These are phyloP conservation scores for Boletus sensibilis DNA, from an alignment of 768 basidiomycete species.

Conservation along the genomic window DNA sequence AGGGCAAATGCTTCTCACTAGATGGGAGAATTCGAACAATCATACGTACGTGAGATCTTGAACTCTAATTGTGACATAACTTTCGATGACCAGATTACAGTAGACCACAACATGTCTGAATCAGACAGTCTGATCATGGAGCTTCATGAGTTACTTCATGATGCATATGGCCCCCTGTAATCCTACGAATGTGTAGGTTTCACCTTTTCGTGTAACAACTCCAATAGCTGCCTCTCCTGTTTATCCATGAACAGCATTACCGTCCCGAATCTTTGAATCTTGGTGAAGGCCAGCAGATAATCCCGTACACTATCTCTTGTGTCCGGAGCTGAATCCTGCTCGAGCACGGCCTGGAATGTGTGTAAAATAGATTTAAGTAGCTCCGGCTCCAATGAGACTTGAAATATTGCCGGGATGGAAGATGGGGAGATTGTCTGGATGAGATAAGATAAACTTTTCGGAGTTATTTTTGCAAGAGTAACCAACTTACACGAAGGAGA, in stretches of 20 bases:
- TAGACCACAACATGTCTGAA: background rate
- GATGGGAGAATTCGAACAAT: background rate
- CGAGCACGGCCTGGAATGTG: constrained; percentile 42
- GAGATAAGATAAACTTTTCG: background rate
- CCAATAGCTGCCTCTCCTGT: constrained; percentile 50
- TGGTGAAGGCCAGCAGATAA: constrained; percentile 54
- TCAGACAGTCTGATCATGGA: no score
- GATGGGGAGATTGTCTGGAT: constrained; percentile 54
- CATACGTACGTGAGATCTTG: no score
- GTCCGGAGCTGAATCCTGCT: constrained; percentile 11
- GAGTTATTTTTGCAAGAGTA: background rate
- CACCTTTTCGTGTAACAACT: constrained; percentile 43
- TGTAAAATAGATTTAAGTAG: constrained; percentile 58
- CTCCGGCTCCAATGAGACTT: constrained; percentile 66
- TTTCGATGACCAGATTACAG: background rate
- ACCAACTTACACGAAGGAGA: constrained; percentile 52
- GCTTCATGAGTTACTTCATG: background rate
- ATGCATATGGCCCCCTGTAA: no score
- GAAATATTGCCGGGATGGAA: constrained; percentile 60
- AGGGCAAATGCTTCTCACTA: background rate
- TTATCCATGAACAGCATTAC: constrained; percentile 61
- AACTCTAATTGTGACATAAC: background rate
- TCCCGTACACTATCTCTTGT: constrained; percentile 32
- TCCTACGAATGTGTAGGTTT: constrained; percentile 9
- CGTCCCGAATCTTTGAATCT: constrained; percentile 61